These are phyloP conservation scores for Saccharomyces hybrid DNA, from an alignment of 1,139 yeast species.

Conservation along the genomic window DNA sequence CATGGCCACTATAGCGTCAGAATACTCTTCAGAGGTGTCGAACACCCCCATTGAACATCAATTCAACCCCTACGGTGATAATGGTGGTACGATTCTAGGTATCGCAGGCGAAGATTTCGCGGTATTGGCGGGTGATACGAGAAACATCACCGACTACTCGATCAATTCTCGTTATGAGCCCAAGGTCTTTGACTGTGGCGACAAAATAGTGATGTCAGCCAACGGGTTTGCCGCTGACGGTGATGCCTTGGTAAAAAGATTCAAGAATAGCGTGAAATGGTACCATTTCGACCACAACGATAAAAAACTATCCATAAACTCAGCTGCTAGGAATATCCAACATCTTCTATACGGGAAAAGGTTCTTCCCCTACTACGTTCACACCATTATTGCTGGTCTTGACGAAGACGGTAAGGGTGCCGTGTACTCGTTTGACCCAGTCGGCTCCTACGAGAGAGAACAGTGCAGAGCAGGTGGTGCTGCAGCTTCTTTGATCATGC, in stretches of 20 bases:
- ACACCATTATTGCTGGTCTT: constrained; percentile 88
- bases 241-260: constrained; percentile 68
- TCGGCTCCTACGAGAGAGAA: constrained; percentile 94
- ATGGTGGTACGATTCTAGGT: constrained; percentile 95
- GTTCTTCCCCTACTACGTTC: constrained; percentile 93
- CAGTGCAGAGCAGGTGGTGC: constrained; percentile 98
- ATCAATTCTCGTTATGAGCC: constrained; percentile 92
- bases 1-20: constrained; percentile 48
- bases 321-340: constrained; percentile 89
- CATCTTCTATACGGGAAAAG: constrained; percentile 86
- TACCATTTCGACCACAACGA: constrained; percentile 79
- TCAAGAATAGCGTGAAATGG: constrained; percentile 79
- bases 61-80: constrained; percentile 92
- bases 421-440: constrained; percentile 93
- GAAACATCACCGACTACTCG: constrained; percentile 90
- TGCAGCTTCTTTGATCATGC: constrained; percentile 93
- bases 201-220: constrained; percentile 78
- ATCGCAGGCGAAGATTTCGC: constrained; percentile 98
- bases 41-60: constrained; percentile 78
- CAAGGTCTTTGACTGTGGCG: constrained; percentile 84
- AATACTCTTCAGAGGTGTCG: constrained; percentile 47
- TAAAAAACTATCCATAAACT: constrained; percentile 55
- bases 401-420: constrained; percentile 95
- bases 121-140: constrained; percentile 93
- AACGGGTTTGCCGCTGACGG: constrained; percentile 97